A percentile compares a stretch with the other conserved stretches of the same genome.
Evolutionary conservation across 1,284 basidiomycete genomes (phyloP).

Genomic region (Sporisorium iseilematis-ciliati): DNA sequence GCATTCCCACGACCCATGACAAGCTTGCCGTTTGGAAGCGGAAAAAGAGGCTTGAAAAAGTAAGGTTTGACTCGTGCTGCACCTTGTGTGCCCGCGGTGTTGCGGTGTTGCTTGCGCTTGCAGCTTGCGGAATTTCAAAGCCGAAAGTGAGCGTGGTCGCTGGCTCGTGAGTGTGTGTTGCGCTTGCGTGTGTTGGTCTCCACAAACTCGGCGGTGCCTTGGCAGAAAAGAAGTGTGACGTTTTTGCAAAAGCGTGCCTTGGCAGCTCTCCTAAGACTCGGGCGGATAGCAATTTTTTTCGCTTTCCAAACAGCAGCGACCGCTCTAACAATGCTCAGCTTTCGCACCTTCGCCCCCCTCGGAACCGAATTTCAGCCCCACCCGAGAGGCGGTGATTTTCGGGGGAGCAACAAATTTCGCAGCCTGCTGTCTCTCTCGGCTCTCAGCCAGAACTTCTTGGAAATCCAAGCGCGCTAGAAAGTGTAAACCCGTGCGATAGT

Average conservation of each 20-base stretch:
- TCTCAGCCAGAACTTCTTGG: background rate
- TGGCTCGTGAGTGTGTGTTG: background rate
- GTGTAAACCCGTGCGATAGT: background rate
- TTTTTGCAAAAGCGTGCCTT: too few relatives aligned
- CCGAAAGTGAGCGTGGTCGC: background rate
- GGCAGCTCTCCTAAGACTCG: too few relatives aligned
- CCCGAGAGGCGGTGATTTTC: background rate
- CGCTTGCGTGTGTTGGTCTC: slow-evolving; percentile 14
- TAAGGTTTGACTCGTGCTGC: too few relatives aligned
- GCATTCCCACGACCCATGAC: too few relatives aligned
- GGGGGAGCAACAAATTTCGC: background rate
- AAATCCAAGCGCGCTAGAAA: background rate
- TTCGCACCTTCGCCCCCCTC: background rate
- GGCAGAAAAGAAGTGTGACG: background rate
- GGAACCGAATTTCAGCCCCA: background rate
- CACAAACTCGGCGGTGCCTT: background rate
- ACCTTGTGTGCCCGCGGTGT: too few relatives aligned
- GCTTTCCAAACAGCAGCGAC: too few relatives aligned
- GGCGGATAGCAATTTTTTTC: too few relatives aligned
- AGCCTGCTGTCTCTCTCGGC: background rate
- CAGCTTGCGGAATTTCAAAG: slow-evolving; percentile 1
- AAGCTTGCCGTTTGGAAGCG: too few relatives aligned
- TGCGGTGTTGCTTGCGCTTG: too few relatives aligned
- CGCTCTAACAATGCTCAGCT: too few relatives aligned
- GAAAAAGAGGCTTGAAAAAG: too few relatives aligned